Evolutionary conservation across 75 land plant genomes (phyloP), one percentile per base, ranked within the genome.

Genomic region (Larix kaempferi): DNA sequence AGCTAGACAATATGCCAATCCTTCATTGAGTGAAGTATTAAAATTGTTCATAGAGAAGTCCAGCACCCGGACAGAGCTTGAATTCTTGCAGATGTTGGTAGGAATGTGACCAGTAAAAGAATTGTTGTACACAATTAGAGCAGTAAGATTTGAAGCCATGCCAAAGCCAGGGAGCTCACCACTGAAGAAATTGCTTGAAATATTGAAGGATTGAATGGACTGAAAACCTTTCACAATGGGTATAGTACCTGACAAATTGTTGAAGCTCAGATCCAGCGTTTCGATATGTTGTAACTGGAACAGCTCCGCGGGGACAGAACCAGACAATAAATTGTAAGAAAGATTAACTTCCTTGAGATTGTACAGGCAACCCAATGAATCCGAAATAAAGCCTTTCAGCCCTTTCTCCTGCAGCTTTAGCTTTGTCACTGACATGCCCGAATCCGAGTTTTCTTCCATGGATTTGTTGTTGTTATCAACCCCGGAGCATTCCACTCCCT

Each of bases 311-410:
- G 88, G 91, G 17, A 81, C n/a, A 0, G 57, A 25, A 13, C 78
- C 84, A 16, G 11, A 49, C 57, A 89, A 66, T 22, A 52, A 76
- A 66, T 89, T 89, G 75, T 35, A 67, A 21, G 86, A 83, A 23
- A 89, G 81, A 64, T 89, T 80, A 10, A 86, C 82, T 61, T 56
- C 56, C 65, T 73, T 79, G 72, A 86, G 81, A 71, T 80, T 69
- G 37, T 60, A 41, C 26, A 89, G 58, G 59, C 57, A 27, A 2
- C 78, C 84, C 44, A 89, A 26, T 5, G 80, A 66, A 0, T 65
- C 67, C 2, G 86, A 79, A 4, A 86, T 23, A 14, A 22, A 27
- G 3, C 89, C 91, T 25, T 23, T 63, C n/a, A 89, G 66, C 39
- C 76, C 74, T 49, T 19, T 58, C 57, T 54, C 29, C 52, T 26